Evolutionary conservation across 2,329 filamentous ascomycete genomes (phyloP), one percentile per base, ranked within the genome.

Genomic region (Sclerotinia nivalis): DNA sequence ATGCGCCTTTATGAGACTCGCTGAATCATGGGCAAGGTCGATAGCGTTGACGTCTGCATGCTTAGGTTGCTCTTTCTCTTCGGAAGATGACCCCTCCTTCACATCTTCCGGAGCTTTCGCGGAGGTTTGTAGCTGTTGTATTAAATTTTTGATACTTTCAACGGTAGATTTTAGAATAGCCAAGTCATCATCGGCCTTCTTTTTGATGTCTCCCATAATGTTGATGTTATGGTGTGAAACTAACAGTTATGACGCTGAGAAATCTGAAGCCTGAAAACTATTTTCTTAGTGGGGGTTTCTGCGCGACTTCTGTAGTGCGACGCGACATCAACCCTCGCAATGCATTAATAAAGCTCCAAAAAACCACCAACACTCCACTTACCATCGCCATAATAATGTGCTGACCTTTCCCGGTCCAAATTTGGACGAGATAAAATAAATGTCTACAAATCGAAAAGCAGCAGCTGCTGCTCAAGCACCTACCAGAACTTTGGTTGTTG

Each of bases 1-100:
- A 78, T 97, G 93, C 0, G 93, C 92, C 78, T 88, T 89, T 71
- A 97, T 87, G 7, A 96, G 84, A 37, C 85, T 87, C 0, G 92
- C 87, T 0, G 91, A 86, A 75, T 94, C 90, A 75, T 87, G 86
- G 47, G 94, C 88, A 70, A 95, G 85, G 20, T 88, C 82, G 34
- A 97, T 85, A 13, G 88, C 84, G 73, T 91, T 80, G 77, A 87
- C 58, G 34, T 73, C 69, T 37, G 56, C 71, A n/a, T 66, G 58
- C 50, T 72, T 66, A 25, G 64, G 9, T 49, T 62, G 49, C 40
- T 52, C 60, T 45, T 56, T 52, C 28, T 60, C 58, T 50, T 65
- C 56, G 3, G 70, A 45, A 1, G 73, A 60, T 13, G 69, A 61
- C 34, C 71, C 62, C 43, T 70, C 69, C 25, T 60, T 55, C 2